Conservation (phyloP, 1,284 basidiomycete species). For the Cutaneotrichosporon sp. region DNA sequence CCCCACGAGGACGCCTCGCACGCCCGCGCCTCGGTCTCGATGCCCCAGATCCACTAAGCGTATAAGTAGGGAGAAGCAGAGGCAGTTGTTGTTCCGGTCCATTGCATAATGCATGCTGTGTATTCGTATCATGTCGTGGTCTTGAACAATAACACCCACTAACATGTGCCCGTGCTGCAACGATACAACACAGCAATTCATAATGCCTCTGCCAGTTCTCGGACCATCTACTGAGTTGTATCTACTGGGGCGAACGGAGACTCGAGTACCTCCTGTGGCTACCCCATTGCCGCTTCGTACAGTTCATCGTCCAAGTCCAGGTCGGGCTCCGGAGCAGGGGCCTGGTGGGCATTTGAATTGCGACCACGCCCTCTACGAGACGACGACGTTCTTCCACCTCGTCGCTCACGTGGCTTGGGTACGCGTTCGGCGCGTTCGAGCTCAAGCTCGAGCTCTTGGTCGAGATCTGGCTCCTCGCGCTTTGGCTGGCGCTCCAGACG, state of each 20-base stretch:
- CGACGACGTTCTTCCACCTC: no score
- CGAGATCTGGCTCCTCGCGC: neutral
- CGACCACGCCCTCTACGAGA: no score
- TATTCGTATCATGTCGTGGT: conserved; percentile 7
- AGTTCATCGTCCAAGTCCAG: neutral
- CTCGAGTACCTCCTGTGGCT: no score
- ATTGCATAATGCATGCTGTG: conserved; percentile 17
- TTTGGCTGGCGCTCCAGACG: no score
- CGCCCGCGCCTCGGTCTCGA: conserved; percentile 31
- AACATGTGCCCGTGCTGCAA: no score
- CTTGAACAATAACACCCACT: neutral
- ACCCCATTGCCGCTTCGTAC: conserved; percentile 2
- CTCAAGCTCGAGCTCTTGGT: neutral
- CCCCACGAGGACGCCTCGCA: conserved; percentile 40
- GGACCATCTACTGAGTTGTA: no score
- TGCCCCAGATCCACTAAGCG: conserved; percentile 42
- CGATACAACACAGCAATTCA: no score
- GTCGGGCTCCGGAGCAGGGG: neutral
- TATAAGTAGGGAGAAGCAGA: neutral
- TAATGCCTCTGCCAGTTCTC: no score
- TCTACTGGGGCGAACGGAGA: no score
- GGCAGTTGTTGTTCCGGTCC: conserved; percentile 13
- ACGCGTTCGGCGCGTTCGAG: no score
- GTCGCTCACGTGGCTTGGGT: no score
- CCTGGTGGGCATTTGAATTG: no score